phyloP scores from a whole-genome alignment of 139 green algal genomes.

The Chlamydomonas urium region DNA sequence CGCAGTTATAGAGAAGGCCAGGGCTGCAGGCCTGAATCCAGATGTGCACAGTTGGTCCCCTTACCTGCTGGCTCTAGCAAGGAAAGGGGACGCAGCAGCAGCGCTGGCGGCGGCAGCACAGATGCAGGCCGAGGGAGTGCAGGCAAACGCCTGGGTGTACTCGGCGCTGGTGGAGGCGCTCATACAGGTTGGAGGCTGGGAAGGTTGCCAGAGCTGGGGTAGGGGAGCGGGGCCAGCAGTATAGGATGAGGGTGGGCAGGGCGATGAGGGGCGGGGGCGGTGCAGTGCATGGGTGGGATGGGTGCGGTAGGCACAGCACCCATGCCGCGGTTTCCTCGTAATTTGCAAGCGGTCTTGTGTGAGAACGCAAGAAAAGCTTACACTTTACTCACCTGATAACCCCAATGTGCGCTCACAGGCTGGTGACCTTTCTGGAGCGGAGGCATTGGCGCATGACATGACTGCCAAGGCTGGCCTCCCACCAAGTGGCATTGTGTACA shows the following conservation, averaged over 20 bases:
- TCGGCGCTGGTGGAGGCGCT: constrained; percentile 17
- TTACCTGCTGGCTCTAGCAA: constrained; percentile 36
- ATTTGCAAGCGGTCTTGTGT: no score
- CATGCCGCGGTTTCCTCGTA: no score
- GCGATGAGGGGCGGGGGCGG: no score
- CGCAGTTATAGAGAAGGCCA: constrained; percentile 39
- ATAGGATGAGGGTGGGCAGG: no score
- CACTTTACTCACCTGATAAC: no score
- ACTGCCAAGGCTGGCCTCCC: background rate
- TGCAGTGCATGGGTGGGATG: no score
- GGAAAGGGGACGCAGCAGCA: constrained; percentile 13
- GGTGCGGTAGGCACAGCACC: no score
- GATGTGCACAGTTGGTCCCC: constrained; percentile 51
- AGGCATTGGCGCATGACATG: background rate
- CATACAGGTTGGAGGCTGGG: no score
- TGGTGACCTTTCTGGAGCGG: background rate
- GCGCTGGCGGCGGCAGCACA: constrained; percentile 25
- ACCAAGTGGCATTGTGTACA: constrained; percentile 18
- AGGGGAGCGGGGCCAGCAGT: no score
- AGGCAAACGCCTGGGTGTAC: background rate
- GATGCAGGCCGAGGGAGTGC: constrained; percentile 28
- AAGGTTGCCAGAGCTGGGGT: no score
- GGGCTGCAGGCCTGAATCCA: constrained; percentile 33
- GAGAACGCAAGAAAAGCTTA: no score
- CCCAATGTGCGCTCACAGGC: no score